These are phyloP conservation scores for Pterocarpus santalinus DNA, from an alignment of 306 rosid species.

Conservation along the genomic window DNA sequence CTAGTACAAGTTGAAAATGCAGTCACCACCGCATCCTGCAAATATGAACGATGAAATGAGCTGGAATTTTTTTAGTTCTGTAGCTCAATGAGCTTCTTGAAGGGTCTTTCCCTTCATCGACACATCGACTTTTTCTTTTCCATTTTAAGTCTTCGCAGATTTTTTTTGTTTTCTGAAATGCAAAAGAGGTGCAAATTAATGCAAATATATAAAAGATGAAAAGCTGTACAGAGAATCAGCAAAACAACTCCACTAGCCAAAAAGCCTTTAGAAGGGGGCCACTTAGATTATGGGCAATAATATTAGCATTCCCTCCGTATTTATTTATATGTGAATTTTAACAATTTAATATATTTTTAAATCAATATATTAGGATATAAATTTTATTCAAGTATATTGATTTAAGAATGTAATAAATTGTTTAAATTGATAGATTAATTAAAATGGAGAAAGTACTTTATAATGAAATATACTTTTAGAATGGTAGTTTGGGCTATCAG, in stretches of 20 bases:
- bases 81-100: not conserved
- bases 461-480: too few species aligned
- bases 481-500: too few species aligned
- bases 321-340: too few species aligned
- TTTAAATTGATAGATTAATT: too few species aligned
- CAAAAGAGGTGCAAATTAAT: conserved; percentile 32
- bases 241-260: not conserved
- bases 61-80: not conserved
- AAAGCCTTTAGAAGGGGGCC: conserved; percentile 9
- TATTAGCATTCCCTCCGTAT: not conserved
- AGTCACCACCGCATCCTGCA: conserved; percentile 65
- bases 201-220: not conserved
- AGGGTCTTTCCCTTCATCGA: not conserved
- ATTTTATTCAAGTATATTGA: too few species aligned
- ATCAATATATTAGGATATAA: too few species aligned
- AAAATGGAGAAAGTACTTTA: too few species aligned
- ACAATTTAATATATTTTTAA: too few species aligned
- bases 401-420: too few species aligned
- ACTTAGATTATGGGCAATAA: conserved; percentile 40
- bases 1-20: conserved; percentile 53
- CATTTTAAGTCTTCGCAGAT: not conserved
- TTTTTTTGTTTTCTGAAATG: not conserved
- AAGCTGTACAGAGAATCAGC: conserved; percentile 13
- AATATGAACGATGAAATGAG: not conserved
- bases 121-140: not conserved